These are phyloP conservation scores for Fusarium irregulare DNA, from an alignment of 2,329 filamentous ascomycete genomes.

Conservation along the genomic window DNA sequence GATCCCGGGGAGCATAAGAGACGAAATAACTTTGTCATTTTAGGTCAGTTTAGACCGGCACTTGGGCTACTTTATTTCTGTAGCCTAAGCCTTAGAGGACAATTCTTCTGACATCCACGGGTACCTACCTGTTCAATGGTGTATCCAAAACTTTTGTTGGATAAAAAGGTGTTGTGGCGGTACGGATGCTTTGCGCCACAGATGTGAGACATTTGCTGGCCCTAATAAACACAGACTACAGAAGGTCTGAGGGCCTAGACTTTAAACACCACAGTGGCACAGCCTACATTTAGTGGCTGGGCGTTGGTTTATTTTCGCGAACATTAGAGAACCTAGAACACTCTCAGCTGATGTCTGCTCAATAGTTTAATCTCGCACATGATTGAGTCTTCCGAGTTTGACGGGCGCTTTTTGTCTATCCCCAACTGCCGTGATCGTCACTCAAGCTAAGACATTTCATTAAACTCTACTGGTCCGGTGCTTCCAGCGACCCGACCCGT, in stretches of 20 bases:
- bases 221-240: too few species aligned
- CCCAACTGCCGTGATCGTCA: not conserved
- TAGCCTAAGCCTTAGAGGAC: too few species aligned
- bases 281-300: not conserved
- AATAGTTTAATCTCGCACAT: not conserved
- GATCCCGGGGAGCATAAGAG: too few species aligned
- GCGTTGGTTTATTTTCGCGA: not conserved
- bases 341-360: not conserved
- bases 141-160: too few species aligned
- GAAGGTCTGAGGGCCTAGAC: too few species aligned
- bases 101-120: too few species aligned
- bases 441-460: not conserved
- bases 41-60: too few species aligned
- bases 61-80: too few species aligned
- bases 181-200: not conserved
- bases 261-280: not conserved
- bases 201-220: not conserved
- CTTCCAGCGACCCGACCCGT: not conserved
- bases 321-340: not conserved
- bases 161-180: too few species aligned
- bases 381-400: not conserved
- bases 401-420: not conserved
- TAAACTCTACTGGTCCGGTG: slow-evolving; percentile 14
- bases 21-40: too few species aligned
- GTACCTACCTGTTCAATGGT: too few species aligned